Evolutionary conservation across 768 basidiomycete species (phyloP), one percentile per base, ranked within the genome.

Genomic region (Rubroboletus pulcherrimus): DNA sequence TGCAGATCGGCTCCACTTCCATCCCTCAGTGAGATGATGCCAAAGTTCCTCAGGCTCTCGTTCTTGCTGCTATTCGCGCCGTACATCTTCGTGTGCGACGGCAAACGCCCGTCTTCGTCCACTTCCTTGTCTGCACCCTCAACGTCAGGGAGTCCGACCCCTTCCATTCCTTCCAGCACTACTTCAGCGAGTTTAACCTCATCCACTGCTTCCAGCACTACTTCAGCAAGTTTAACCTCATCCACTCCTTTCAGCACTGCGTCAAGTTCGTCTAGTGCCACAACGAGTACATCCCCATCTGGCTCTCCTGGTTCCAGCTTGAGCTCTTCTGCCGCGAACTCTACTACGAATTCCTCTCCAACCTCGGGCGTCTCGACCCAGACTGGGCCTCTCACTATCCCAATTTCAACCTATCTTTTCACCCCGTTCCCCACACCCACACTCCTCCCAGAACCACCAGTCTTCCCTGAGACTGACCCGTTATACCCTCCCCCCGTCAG

Each of bases 341-440:
- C 55, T 12, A 14, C 56, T 5, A 46, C 63, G 0, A 49, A 51
- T 2, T 57, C 68, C 4, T 54, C 49, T 2, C 15, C 44, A 17
- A 39, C 55, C 7, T 56, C 59, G 29, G 30, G 17, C 6, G 24
- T 53, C 14, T 38, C 63, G 0, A 63, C 67, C 9, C 60, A 63
- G 35, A 58, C 59, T 3, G 66, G 57, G 12, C 70, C 64, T 44
- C 51, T 67, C 14, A 73, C 69, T 26, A 47, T 77, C 33, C 77
- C 79, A 14, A 73, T 78, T 46, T 69, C 75, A 19, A 60, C 67
- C 0, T 75, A 75, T 51, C 59, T 77, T 1, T 87, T 88, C 75
- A 70, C 77, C 12, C 78, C 85, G 4, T 86, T 80, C 74, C 84
- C 87, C 1, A 75, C 80, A 14, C 85, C 87, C 15, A 78, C 81